A percentile compares a stretch with the other conserved stretches of the same genome.
These are phyloP conservation scores for Candida orba DNA, from an alignment of 805 yeast species.

Conservation along the genomic window DNA sequence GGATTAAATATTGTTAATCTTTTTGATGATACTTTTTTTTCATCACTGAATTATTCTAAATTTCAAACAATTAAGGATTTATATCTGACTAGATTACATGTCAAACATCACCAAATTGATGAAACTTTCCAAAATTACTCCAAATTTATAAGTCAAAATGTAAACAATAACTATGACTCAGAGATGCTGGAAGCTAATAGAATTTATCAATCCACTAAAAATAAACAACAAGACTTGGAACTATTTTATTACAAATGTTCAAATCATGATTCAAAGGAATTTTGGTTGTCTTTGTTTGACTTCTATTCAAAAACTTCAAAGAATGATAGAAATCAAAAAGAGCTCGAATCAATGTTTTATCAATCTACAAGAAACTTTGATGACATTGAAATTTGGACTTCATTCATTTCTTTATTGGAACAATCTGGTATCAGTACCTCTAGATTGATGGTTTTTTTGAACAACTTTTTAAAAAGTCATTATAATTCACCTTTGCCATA, in stretches of 20 bases:
- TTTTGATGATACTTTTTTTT: too few relatives aligned
- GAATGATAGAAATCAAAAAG: slow-evolving; percentile 5
- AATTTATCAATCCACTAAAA: slow-evolving; percentile 26
- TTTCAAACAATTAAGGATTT: background rate
- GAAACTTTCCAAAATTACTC: slow-evolving; percentile 35
- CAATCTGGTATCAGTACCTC: too few relatives aligned
- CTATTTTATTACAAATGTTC: slow-evolving; percentile 24
- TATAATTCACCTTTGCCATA: slow-evolving; percentile 9
- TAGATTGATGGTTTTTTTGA: too few relatives aligned
- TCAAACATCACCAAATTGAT: slow-evolving; percentile 36
- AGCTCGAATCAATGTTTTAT: background rate
- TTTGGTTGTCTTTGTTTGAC: slow-evolving; percentile 6
- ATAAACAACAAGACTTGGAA: slow-evolving; percentile 28
- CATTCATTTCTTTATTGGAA: slow-evolving; percentile 4
- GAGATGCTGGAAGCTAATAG: slow-evolving; percentile 32
- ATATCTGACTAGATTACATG: slow-evolving; percentile 25
- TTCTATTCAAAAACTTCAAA: slow-evolving; percentile 4
- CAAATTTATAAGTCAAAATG: slow-evolving; percentile 29
- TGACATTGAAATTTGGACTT: slow-evolving; percentile 10
- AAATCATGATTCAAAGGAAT: slow-evolving; percentile 1
- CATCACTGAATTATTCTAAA: background rate
- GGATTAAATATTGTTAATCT: background rate
- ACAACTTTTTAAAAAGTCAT: slow-evolving; percentile 7
- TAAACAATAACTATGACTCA: slow-evolving; percentile 25
- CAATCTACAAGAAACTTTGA: background rate